Evolutionary conservation across 2,329 filamentous ascomycete species (phyloP).

Genomic region (Shiraia sp.): DNA sequence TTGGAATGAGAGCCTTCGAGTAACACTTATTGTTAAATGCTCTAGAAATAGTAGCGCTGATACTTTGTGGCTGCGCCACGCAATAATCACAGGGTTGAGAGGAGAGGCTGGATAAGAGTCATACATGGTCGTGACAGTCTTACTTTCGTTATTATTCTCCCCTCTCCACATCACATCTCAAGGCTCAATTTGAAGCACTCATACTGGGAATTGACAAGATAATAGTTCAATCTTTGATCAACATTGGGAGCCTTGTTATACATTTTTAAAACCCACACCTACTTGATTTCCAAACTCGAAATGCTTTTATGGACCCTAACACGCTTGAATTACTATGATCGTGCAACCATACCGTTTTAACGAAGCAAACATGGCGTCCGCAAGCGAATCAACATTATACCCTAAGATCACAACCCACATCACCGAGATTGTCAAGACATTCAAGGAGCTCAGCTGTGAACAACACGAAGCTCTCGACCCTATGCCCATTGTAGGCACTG

Average conservation of each 20-base stretch:
- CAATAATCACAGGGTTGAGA: not conserved
- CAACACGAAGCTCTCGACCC: conserved; percentile 5
- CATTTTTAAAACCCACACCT: conserved; percentile 1
- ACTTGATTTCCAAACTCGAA: too few relatives aligned
- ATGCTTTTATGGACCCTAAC: too few relatives aligned
- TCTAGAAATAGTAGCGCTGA: not conserved
- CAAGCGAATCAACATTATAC: conserved; percentile 24
- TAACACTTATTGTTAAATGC: too few relatives aligned
- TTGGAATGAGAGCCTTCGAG: not conserved
- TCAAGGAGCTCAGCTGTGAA: conserved; percentile 14
- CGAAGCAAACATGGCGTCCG: conserved; percentile 14
- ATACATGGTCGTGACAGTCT: too few relatives aligned
- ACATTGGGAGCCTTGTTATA: not conserved
- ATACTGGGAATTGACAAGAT: too few relatives aligned
- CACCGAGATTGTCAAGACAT: conserved; percentile 15
- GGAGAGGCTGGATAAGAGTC: conserved; percentile 1
- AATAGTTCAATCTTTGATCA: too few relatives aligned
- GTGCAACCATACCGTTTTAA: not conserved
- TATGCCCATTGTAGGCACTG: conserved; percentile 30
- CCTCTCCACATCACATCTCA: too few relatives aligned
- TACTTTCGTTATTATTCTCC: too few relatives aligned
- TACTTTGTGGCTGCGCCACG: conserved; percentile 1
- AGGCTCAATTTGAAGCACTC: too few relatives aligned
- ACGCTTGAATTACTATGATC: not conserved
- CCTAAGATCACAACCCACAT: conserved; percentile 36